phyloP scores from a whole-genome alignment of 164 flowering plant species.

The Annona squamosa region DNA sequence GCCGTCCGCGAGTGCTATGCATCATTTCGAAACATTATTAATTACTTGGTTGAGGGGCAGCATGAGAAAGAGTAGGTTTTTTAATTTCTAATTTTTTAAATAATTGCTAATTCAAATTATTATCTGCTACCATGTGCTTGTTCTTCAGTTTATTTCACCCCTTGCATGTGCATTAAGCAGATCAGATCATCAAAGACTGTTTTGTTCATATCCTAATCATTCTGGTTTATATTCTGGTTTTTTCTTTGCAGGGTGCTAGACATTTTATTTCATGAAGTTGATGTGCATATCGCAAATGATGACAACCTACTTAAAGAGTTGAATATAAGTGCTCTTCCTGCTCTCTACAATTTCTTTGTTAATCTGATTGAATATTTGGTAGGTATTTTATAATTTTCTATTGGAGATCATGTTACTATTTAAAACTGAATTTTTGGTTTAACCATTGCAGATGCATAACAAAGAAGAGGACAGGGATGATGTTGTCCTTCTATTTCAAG shows the following conservation, averaged over 20 bases:
- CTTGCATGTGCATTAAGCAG: not conserved
- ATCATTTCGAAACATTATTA: slow-evolving; percentile 66
- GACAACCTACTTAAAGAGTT: slow-evolving; percentile 44
- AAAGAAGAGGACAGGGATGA: slow-evolving; percentile 55
- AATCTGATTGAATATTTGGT: slow-evolving; percentile 70
- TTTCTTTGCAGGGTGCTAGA: slow-evolving; percentile 58
- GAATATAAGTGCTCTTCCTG: slow-evolving; percentile 79
- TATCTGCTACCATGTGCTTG: too few relatives aligned
- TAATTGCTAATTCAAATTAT: not conserved
- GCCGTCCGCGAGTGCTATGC: slow-evolving; percentile 90
- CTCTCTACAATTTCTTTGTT: slow-evolving; percentile 64
- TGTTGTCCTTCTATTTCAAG: slow-evolving; percentile 88
- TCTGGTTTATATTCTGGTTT: slow-evolving; percentile 1
- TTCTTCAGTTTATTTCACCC: not conserved
- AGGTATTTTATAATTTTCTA: slow-evolving; percentile 8
- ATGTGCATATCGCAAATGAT: slow-evolving; percentile 47
- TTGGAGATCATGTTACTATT: not conserved
- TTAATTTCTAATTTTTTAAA: not conserved
- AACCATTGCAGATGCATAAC: slow-evolving; percentile 47
- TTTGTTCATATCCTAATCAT: not conserved
- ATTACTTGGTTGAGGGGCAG: slow-evolving; percentile 47
- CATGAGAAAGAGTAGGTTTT: slow-evolving; percentile 55
- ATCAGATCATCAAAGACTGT: too few relatives aligned
- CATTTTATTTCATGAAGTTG: slow-evolving; percentile 56
- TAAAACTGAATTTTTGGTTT: not conserved